phyloP scores from a whole-genome alignment of 768 basidiomycete species.

The Crassisporium funariophilum region DNA sequence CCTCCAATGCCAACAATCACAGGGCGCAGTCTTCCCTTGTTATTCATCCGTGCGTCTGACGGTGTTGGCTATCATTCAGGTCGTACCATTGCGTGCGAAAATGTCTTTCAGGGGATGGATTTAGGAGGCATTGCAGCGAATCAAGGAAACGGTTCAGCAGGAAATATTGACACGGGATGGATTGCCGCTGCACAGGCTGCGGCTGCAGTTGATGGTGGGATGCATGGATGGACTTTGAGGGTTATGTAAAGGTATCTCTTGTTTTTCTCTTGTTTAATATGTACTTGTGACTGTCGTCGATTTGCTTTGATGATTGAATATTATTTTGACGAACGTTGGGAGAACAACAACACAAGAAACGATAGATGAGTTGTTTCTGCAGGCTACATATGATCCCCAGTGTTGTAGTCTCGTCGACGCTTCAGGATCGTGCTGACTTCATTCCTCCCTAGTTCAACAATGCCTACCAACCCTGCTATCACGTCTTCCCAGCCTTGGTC shows the following conservation, averaged over 20 bases:
- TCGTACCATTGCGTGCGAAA: constrained; percentile 80
- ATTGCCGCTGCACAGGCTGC: constrained; percentile 74
- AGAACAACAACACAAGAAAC: too few relatives aligned
- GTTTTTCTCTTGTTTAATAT: constrained; percentile 31
- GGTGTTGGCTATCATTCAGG: constrained; percentile 92
- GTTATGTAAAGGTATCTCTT: constrained; percentile 56
- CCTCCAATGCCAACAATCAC: constrained; percentile 54
- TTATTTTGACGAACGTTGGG: too few relatives aligned
- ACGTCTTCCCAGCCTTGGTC: constrained; percentile 59
- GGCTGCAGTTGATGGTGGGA: constrained; percentile 62
- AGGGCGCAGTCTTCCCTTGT: constrained; percentile 71
- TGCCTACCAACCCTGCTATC: constrained; percentile 53
- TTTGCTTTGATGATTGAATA: constrained; percentile 37
- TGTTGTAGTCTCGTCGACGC: constrained; percentile 36
- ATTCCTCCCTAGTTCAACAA: constrained; percentile 62
- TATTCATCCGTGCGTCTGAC: constrained; percentile 81
- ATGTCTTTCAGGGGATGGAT: constrained; percentile 73
- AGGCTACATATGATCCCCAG: background rate
- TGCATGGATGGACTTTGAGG: constrained; percentile 78
- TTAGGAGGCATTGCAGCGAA: constrained; percentile 52
- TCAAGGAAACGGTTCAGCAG: constrained; percentile 46
- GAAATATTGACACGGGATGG: constrained; percentile 65
- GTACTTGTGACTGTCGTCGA: constrained; percentile 34
- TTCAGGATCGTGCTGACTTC: constrained; percentile 62
- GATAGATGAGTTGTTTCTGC: background rate